Conservation (phyloP, 768 basidiomycete species). For the Trametes cinnabarina region DNA sequence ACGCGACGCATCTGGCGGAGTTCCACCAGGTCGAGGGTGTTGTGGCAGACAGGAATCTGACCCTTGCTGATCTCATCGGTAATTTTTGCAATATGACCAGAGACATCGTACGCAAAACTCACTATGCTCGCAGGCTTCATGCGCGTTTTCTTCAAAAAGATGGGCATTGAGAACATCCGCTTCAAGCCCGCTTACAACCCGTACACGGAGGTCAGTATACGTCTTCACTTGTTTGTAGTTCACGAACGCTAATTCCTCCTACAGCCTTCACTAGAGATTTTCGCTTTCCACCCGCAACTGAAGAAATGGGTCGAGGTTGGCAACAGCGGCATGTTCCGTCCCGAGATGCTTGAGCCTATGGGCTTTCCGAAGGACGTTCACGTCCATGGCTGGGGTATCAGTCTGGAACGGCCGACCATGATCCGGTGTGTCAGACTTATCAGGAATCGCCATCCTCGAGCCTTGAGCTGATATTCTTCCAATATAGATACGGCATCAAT, state of each 20-base stretch:
- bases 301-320: constrained; percentile 97
- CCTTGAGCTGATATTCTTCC: not conserved
- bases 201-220: constrained; percentile 72
- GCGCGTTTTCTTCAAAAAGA: constrained; percentile 97
- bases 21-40: constrained; percentile 99
- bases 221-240: constrained; percentile 2
- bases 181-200: constrained; percentile 99
- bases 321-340: constrained; percentile 99
- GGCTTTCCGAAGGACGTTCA: constrained; percentile 95
- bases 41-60: constrained; percentile 89
- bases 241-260: not conserved
- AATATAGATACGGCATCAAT: constrained; percentile 87
- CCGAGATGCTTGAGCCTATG: constrained; percentile 99
- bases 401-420: constrained; percentile 96
- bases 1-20: constrained; percentile 97
- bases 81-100: constrained; percentile 27
- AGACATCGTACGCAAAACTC: no score
- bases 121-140: constrained; percentile 68
- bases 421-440: constrained; percentile 65
- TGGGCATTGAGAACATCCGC: constrained; percentile 89
- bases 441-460: not conserved
- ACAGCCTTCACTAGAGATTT: constrained; percentile 95
- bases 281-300: constrained; percentile 94
- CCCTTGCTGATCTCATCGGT: constrained; percentile 95
- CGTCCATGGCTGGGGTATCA: constrained; percentile 95